Evolutionary conservation across 139 green algal genomes (phyloP), one percentile per base, ranked within the genome.

Genomic region (Micractinium sp.): DNA sequence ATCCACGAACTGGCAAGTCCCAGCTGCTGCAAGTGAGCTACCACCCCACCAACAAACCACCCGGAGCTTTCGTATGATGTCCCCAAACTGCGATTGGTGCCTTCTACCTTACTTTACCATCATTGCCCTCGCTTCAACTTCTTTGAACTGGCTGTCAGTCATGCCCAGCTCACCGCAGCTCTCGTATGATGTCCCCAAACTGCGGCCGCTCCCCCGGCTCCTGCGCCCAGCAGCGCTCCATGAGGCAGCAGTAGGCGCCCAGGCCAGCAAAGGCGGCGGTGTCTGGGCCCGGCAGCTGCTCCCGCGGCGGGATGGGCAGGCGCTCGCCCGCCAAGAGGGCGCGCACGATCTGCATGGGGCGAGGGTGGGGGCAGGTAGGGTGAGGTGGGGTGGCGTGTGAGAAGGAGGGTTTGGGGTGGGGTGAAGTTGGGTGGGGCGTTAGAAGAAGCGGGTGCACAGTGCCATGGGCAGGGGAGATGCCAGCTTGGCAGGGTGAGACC

Each of bases 181-280:
- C 31, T 7, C 15, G 41, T 3, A 86, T 38, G 23, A 86, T 35
- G 18, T 76, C n/a, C 81, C 13, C 7, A n/a, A 86, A 86, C 0
- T 31, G 15, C 1, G 85, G 85, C 74, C 85, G 47, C 53, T 66
- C 15, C 23, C 12, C 74, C 9, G 85, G 73, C 33, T 83, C 85
- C 53, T 84, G 74, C 47, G 74, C 74, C 85, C 74, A 84, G 85
- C 85, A 89, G 74, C 53, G 74, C 73, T 83, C 31, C 71, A 89
- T 89, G 27, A 89, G 74, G 16, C 22, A n/a, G 18, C 82, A 29
- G 85, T 89, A 89, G 73, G 18, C 74, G 0, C 12, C 74, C 73
- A 89, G 85, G 29, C 73, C 74, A 0, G 53, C 53, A 75, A 83
- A 89, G 13, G 14, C 27, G 29, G 25, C 41, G 12, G 73, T 75